These are phyloP conservation scores for Xylaria sp. DNA, from an alignment of 2,329 filamentous ascomycete genomes.

Conservation along the genomic window DNA sequence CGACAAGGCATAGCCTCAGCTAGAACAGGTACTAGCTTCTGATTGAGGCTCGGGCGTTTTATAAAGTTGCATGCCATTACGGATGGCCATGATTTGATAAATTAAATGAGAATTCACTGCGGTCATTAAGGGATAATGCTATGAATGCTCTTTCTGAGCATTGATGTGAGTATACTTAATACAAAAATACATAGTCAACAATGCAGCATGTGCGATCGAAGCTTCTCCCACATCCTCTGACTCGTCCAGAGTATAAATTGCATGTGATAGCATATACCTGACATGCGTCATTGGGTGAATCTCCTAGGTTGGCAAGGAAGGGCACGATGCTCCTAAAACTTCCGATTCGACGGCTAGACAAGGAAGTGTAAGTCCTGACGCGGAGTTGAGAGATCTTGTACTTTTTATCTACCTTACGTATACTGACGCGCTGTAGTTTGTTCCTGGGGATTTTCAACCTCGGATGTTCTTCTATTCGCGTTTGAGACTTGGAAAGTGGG, in stretches of 20 bases:
- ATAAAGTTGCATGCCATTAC: conserved; percentile 6
- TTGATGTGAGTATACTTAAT: neutral
- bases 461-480: conserved; percentile 16
- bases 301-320: neutral
- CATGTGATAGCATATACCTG: conserved; percentile 26
- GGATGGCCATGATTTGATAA: conserved; percentile 17
- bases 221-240: conserved; percentile 3
- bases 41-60: conserved; percentile 29
- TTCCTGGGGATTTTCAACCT: conserved; percentile 25
- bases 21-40: conserved; percentile 15
- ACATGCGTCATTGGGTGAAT: neutral
- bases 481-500: neutral
- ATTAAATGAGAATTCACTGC: conserved; percentile 3
- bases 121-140: neutral
- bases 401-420: neutral
- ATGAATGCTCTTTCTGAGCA: neutral
- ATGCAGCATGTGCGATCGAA: neutral
- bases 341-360: conserved; percentile 2
- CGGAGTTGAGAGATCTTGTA: neutral
- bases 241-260: conserved; percentile 7
- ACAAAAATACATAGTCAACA: neutral
- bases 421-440: neutral
- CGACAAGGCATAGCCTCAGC: conserved; percentile 18
- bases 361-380: neutral
- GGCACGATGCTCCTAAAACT: conserved; percentile 6